Percentiles rank a stretch among this genome's conserved stretches.
phyloP scores from a whole-genome alignment of 805 yeast species.

The Kuraishia borneana region DNA sequence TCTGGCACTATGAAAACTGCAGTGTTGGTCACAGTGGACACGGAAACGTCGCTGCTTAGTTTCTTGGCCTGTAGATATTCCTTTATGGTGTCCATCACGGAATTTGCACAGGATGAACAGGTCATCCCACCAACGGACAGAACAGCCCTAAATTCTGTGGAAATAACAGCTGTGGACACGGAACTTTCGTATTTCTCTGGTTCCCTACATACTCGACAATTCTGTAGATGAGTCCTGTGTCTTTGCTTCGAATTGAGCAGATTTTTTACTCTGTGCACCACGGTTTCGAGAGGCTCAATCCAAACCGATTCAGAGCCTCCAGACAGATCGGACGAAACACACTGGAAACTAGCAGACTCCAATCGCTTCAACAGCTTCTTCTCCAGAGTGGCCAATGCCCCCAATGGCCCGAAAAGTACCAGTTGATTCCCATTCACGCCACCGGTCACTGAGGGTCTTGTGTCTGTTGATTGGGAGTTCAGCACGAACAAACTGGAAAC shows the following conservation, averaged over 20 bases:
- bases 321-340: conserved; percentile 8
- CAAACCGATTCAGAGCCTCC: not conserved
- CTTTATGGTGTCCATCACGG: conserved; percentile 32
- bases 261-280: conserved; percentile 9
- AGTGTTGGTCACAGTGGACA: conserved; percentile 41
- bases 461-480: conserved; percentile 7
- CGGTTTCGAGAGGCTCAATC: conserved; percentile 8
- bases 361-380: conserved; percentile 16
- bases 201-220: conserved; percentile 29
- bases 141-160: conserved; percentile 30
- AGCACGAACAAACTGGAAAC: conserved; percentile 13
- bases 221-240: conserved; percentile 23
- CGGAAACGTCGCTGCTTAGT: too few relatives aligned
- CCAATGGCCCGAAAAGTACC: conserved; percentile 13
- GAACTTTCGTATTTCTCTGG: conserved; percentile 2
- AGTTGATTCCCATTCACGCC: conserved; percentile 9
- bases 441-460: conserved; percentile 2
- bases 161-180: conserved; percentile 10
- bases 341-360: conserved; percentile 25
- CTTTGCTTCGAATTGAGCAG: conserved; percentile 9
- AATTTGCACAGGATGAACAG: conserved; percentile 47
- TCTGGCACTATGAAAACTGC: conserved; percentile 43
- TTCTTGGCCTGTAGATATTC: conserved; percentile 11
- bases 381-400: conserved; percentile 10
- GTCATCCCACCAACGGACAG: conserved; percentile 58